Base-by-base conservation (phyloP, 1,284 basidiomycete genomes). In the Mixia osmundae region DNA sequence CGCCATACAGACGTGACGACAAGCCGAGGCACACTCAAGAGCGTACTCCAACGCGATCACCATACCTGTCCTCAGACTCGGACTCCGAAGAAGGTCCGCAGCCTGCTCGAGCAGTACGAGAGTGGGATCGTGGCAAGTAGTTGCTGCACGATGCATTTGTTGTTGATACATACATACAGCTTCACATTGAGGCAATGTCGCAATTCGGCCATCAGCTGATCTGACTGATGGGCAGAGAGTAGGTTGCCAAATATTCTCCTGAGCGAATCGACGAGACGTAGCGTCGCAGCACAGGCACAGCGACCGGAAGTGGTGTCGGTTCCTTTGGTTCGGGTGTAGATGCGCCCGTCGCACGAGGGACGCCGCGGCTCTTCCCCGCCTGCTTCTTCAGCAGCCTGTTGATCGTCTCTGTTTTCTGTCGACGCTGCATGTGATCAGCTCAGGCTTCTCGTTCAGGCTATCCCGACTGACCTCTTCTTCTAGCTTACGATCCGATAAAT, bases 351-450 rank as follows among this genome's bases (percentile, higher is more conserved):
- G 7, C 14, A 16, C 18, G 12, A 20, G 16, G 12, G 8, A 20
- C 18, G 5, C 31, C 31, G 9, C 33, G 33, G 15, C 21, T 14
- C n/a, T 16, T 25, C 9, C 33, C 33, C 10, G 19, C 23, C 19
- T 34, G 33, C 24, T 34, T 34, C 24, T 34, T 34, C 6, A 34
- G 22, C 22, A 34, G 22, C 8, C 33, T 21, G 19, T 34, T 34
- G 33, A 34, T 34, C 5, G 33, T 34, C 25, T 34, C 33, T 34
- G 24, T 21, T 34, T 34, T 34, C 33, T 34, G 22, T 25, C 4
- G n/a, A 24, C 11, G 22, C n/a, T n/a, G 24, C 11, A 34, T 18
- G 10, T 14, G 33, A 15, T 6, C 11, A 20, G 25, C 4, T 9
- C 5, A 22, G n/a, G n/a, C n/a, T n/a, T n/a, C n/a, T n/a, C n/a